Conservation (phyloP, 306 rosid genomes). For the Fragaria vesca region DNA sequence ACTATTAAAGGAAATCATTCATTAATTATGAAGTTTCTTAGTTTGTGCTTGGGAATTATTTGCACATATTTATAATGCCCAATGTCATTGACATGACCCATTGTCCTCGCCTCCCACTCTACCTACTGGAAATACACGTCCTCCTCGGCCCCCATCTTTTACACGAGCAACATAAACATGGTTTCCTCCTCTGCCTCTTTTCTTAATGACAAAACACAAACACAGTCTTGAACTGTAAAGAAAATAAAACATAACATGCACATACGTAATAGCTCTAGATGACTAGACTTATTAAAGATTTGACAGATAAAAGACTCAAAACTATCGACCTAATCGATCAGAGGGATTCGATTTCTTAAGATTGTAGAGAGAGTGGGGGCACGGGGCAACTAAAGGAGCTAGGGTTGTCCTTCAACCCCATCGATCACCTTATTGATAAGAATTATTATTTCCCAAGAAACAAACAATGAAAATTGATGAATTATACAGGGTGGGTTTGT, state of each 20-base stretch:
- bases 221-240: background rate
- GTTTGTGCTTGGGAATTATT: too few relatives aligned
- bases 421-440: background rate
- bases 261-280: background rate
- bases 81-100: background rate
- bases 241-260: background rate
- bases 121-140: background rate
- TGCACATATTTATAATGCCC: too few relatives aligned
- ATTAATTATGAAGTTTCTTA: too few relatives aligned
- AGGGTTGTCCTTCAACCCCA: background rate
- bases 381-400: background rate
- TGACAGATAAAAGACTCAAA: background rate
- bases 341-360: background rate
- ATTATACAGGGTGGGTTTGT: background rate
- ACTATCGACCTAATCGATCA: background rate
- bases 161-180: background rate
- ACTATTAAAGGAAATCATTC: too few relatives aligned
- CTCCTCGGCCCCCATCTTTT: background rate
- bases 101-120: background rate
- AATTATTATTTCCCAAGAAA: background rate
- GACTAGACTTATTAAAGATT: background rate
- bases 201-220: background rate
- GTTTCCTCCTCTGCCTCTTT: background rate
- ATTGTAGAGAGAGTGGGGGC: background rate
- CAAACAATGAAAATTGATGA: slow-evolving; percentile 7